Percentiles rank a stretch among this genome's conserved stretches.
phyloP scores from a whole-genome alignment of 345 rosid genomes.

The Ceriops tagal region DNA sequence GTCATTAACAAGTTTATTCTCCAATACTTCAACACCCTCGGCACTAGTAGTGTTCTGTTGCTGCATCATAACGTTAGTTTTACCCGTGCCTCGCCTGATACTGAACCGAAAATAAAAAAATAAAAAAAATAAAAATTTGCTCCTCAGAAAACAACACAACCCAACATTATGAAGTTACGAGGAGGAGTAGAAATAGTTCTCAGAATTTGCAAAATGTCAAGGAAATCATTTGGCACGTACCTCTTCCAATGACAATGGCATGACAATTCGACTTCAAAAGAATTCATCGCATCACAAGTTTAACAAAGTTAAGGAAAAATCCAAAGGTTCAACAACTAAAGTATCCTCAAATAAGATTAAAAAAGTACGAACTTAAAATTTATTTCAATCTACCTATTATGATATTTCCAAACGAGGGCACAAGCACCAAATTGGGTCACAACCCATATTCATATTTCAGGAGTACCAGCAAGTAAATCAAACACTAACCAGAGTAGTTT shows the following conservation, averaged over 20 bases:
- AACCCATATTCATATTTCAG: background rate
- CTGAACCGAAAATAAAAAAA: slow-evolving; percentile 30
- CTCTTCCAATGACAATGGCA: slow-evolving; percentile 73
- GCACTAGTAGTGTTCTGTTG: slow-evolving; percentile 44
- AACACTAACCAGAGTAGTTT: too few species aligned
- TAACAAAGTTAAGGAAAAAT: slow-evolving; percentile 29
- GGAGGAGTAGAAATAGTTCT: background rate
- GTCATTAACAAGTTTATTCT: slow-evolving; percentile 42
- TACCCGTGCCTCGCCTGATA: slow-evolving; percentile 64
- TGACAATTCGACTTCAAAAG: slow-evolving; percentile 51
- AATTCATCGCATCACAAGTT: slow-evolving; percentile 11
- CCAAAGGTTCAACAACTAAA: background rate
- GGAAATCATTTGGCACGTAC: slow-evolving; percentile 22
- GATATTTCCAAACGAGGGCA: too few species aligned
- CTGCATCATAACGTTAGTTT: slow-evolving; percentile 66
- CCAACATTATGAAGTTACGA: background rate
- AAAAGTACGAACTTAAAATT: too few species aligned
- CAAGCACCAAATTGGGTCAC: background rate
- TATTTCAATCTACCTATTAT: too few species aligned
- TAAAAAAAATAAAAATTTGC: too few species aligned
- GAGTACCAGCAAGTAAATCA: background rate
- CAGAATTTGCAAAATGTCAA: background rate
- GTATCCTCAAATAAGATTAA: background rate
- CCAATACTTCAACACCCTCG: slow-evolving; percentile 71
- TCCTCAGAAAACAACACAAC: too few species aligned